These are phyloP conservation scores for Phytophthora pisi DNA, from an alignment of 352 stramenopile species.

Conservation along the genomic window DNA sequence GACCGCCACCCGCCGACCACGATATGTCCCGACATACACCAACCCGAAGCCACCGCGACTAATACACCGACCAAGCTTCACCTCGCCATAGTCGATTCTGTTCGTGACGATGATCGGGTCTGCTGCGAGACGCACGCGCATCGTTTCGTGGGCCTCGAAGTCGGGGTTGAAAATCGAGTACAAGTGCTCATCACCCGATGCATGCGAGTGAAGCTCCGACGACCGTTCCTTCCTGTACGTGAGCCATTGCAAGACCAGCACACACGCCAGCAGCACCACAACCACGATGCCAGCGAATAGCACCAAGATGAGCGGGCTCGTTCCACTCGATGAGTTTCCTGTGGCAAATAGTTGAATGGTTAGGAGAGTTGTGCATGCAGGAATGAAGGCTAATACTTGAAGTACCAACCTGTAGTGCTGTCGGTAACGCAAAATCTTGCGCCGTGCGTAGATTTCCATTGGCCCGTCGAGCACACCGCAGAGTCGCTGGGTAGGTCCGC, in stretches of 20 bases:
- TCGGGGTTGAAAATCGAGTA: constrained; percentile 34
- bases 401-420: constrained; percentile 19
- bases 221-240: constrained; percentile 20
- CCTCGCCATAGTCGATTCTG: constrained; percentile 44
- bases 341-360: background rate
- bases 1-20: constrained; percentile 37
- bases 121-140: constrained; percentile 33
- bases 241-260: constrained; percentile 30
- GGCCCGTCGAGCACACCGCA: constrained; percentile 12
- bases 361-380: background rate
- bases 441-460: constrained; percentile 33
- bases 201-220: constrained; percentile 17
- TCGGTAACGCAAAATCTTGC: constrained; percentile 36
- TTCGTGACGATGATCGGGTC: constrained; percentile 51
- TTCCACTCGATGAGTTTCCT: constrained; percentile 12
- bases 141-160: constrained; percentile 32
- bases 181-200: constrained; percentile 13
- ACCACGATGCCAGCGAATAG: constrained; percentile 31
- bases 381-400: too few relatives aligned
- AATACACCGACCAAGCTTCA: constrained; percentile 45
- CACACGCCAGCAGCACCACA: constrained; percentile 31
- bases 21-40: constrained; percentile 44
- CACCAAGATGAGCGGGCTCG: constrained; percentile 26
- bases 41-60: constrained; percentile 52
- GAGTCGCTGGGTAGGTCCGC: constrained; percentile 17